Conservation (phyloP, 73 alveolate genomes). For the Paramecium octaurelia region DNA sequence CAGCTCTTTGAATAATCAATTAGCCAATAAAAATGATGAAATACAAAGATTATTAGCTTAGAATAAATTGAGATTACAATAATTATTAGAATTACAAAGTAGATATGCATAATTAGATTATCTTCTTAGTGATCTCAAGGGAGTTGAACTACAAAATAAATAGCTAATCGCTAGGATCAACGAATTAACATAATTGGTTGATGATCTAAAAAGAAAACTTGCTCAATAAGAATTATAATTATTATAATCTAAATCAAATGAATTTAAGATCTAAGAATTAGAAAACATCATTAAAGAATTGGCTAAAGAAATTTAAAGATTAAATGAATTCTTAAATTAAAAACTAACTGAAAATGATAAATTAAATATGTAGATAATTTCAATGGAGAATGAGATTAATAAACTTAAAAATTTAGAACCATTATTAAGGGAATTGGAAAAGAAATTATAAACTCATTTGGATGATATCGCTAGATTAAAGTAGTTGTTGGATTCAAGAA, state of each 20-base stretch:
- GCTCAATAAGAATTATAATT: conserved; percentile 11
- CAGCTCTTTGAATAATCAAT: neutral
- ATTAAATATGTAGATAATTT: neutral
- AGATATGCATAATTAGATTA: conserved; percentile 7
- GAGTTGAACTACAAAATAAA: neutral
- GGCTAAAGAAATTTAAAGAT: conserved; percentile 16
- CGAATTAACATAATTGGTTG: neutral
- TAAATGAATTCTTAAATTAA: neutral
- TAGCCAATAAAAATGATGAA: neutral
- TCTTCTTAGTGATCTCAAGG: neutral
- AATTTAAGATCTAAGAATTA: neutral
- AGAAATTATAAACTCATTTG: neutral
- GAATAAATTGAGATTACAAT: conserved; percentile 8
- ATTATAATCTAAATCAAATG: conserved; percentile 9
- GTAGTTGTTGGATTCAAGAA: conserved; percentile 6
- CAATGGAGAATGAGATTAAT: conserved; percentile 8
- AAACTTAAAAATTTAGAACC: neutral
- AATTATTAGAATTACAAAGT: neutral
- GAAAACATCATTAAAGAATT: neutral
- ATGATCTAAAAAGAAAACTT: neutral
- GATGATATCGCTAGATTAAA: neutral
- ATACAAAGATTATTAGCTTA: neutral
- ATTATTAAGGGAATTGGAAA: neutral
- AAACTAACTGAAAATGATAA: conserved; percentile 27
- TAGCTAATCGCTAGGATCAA: neutral